phyloP scores from a whole-genome alignment of 345 rosid genomes.

The Populus nigra region DNA sequence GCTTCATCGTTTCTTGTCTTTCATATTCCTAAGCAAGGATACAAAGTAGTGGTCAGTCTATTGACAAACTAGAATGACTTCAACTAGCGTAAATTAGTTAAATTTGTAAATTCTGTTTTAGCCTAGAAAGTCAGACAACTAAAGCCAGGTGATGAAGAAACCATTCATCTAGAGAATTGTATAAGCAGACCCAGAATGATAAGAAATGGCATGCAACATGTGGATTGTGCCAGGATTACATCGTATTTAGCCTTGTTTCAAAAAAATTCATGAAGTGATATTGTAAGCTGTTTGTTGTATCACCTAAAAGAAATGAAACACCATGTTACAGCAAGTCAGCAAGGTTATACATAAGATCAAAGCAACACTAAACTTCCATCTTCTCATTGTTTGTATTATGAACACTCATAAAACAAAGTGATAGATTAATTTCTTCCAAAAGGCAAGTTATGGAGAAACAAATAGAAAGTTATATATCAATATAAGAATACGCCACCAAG shows the following conservation, averaged over 20 bases:
- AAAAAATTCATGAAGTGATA: background rate
- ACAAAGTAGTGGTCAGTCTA: background rate
- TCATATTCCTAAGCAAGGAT: slow-evolving; percentile 59
- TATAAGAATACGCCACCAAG: background rate
- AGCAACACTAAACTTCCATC: background rate
- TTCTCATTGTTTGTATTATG: background rate
- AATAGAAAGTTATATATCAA: background rate
- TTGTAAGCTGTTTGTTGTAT: background rate
- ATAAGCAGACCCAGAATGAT: background rate
- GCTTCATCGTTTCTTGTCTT: slow-evolving; percentile 72
- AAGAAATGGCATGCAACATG: background rate
- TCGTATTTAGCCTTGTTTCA: no score
- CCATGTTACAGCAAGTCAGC: background rate
- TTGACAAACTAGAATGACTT: background rate
- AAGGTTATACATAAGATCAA: background rate
- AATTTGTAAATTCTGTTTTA: background rate
- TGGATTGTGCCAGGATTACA: background rate
- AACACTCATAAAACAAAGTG: background rate
- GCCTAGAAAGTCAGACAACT: background rate
- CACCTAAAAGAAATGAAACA: background rate
- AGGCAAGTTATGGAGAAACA: background rate
- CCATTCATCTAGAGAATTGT: background rate
- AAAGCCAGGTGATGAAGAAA: background rate
- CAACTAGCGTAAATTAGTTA: background rate
- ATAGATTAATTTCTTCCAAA: background rate